phyloP scores from a whole-genome alignment of 306 rosid genomes.

The Dryas octopetala region DNA sequence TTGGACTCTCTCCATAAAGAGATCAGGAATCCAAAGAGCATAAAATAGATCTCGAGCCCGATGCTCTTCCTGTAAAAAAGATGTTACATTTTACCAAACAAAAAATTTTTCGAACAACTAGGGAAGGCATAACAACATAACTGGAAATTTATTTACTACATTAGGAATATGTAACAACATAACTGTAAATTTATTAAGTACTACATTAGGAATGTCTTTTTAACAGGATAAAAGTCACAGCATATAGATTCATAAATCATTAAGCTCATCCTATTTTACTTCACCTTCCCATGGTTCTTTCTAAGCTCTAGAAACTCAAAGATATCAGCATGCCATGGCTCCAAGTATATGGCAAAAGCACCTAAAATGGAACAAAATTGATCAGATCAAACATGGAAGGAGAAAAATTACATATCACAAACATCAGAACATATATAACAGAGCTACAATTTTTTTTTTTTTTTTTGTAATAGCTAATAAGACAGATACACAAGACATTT shows the following conservation, averaged over 20 bases:
- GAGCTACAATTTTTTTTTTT: background rate
- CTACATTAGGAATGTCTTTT: background rate
- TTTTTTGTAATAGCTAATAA: background rate
- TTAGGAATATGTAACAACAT: background rate
- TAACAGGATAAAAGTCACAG: too few relatives aligned
- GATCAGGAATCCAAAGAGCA: slow-evolving; percentile 93
- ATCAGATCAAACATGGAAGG: background rate
- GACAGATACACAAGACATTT: background rate
- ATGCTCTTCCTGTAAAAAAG: slow-evolving; percentile 62
- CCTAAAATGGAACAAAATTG: slow-evolving; percentile 36
- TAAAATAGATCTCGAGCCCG: slow-evolving; percentile 91
- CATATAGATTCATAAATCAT: background rate
- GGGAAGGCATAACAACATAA: background rate
- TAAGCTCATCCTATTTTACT: background rate
- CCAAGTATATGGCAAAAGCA: slow-evolving; percentile 86
- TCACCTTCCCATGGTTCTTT: slow-evolving; percentile 82
- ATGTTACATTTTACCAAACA: background rate
- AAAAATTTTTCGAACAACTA: background rate
- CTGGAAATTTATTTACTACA: background rate
- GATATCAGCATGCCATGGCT: slow-evolving; percentile 95
- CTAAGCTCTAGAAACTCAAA: slow-evolving; percentile 72
- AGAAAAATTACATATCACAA: background rate
- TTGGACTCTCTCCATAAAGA: slow-evolving; percentile 88
- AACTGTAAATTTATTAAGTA: background rate
- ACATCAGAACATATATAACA: background rate